These are phyloP conservation scores for Colletotrichum chrysophilum DNA, from an alignment of 2,329 filamentous ascomycete species.

Conservation along the genomic window DNA sequence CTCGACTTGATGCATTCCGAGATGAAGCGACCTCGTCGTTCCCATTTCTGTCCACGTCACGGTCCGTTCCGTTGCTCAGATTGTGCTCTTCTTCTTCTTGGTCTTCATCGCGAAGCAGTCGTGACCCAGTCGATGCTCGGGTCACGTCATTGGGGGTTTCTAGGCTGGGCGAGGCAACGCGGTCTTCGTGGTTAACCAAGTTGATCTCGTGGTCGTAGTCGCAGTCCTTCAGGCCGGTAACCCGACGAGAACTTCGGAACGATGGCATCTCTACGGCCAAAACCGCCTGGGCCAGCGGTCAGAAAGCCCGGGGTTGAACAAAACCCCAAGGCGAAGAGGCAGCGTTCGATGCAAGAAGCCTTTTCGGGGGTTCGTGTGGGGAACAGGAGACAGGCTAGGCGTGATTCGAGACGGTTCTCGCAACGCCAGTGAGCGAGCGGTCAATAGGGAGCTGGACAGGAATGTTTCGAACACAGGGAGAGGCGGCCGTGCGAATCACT, in stretches of 20 bases:
- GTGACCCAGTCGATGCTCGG: slow-evolving; percentile 10
- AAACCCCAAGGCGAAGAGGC: not conserved
- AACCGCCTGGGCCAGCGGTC: not conserved
- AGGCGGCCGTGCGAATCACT: not conserved
- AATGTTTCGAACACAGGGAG: not conserved
- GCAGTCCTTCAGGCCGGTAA: slow-evolving; percentile 57
- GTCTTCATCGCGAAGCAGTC: slow-evolving; percentile 10
- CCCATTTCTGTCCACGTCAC: not conserved
- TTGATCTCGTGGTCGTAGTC: slow-evolving; percentile 76
- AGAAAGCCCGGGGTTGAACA: not conserved
- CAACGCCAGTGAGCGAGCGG: not conserved
- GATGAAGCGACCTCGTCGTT: not conserved
- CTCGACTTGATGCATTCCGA: not conserved
- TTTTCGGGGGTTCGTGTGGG: slow-evolving; percentile 23
- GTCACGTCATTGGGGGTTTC: not conserved
- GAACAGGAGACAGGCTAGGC: not conserved
- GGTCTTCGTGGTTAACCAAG: slow-evolving; percentile 63
- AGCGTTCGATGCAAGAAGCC: not conserved
- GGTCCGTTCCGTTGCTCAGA: not conserved
- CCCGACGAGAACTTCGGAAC: slow-evolving; percentile 58
- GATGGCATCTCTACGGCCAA: slow-evolving; percentile 37
- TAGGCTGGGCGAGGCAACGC: slow-evolving; percentile 4
- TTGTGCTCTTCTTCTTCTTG: not conserved
- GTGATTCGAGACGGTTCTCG: not conserved
- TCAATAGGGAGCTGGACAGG: not conserved